Base-by-base conservation (phyloP, 345 rosid genomes). In the Schrenkiella parvula region DNA sequence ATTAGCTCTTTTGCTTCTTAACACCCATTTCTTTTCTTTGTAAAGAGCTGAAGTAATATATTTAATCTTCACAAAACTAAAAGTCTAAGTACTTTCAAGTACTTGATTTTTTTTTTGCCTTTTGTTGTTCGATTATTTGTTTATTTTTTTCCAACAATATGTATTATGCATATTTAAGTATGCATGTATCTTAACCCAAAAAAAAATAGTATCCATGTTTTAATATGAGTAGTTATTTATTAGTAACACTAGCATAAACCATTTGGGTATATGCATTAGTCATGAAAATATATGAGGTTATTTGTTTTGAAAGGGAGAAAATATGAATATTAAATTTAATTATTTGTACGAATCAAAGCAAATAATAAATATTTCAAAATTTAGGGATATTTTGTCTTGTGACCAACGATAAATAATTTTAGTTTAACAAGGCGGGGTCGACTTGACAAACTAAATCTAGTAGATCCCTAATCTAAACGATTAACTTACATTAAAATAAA, bases 381-480 rank as follows among this genome's bases (percentile, higher is more conserved):
- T 29, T 52, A 72, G 25, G 29, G 29, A 72, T 21, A 4, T 41
- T 11, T 72, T 43, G 38, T 64, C 29, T 64, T 72, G 10, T 34
- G 25, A 18, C 23, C 15, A 43, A 12, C 57, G 70, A 39, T 72
- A 31, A 43, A 39, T 72, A 31, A 43, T 43, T 64, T 53, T 7
- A 63, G 29, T 42, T 46, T 18, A 46, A 56, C 72, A 65, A 56
- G 43, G 57, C 12, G 23, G 34, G 34, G 58, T 48, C 63, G 38
- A 38, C 34, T 73, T 43, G 64, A 35, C 43, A 75, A 35, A 69
- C 51, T 54, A 26, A 55, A 76, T 48, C 66, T 54, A 41, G 64
- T 54, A 41, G 64, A 61, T 54, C 65, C 41, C n/a, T 35, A 61
- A 43, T 43, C n/a, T 35, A 61, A 43, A 34, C 15, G 42, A 43